Percentiles rank a stretch among this genome's conserved stretches.
Conservation (phyloP, 495 filamentous ascomycete species). For the Physcia stellaris region DNA sequence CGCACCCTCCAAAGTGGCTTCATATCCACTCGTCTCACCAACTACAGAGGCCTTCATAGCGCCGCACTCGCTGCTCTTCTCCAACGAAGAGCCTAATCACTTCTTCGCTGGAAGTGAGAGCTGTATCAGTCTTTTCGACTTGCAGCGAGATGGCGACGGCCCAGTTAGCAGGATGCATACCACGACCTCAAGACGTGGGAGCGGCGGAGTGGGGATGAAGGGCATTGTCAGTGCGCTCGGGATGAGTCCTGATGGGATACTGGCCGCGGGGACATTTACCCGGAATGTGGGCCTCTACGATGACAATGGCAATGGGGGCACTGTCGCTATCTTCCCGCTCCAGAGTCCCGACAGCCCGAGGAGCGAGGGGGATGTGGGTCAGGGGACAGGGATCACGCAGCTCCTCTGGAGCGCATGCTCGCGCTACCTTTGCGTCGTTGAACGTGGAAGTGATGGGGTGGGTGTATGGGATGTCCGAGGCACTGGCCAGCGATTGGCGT, state of each 20-base stretch:
- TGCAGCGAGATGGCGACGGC: slow-evolving; percentile 47
- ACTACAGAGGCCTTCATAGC: slow-evolving; percentile 70
- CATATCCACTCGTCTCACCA: slow-evolving; percentile 57
- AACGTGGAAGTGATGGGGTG: slow-evolving; percentile 61
- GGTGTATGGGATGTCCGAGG: slow-evolving; percentile 77
- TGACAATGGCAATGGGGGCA: slow-evolving; percentile 46
- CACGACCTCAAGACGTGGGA: slow-evolving; percentile 60
- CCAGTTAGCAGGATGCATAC: slow-evolving; percentile 54
- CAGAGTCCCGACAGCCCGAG: background rate
- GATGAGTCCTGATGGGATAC: slow-evolving; percentile 36
- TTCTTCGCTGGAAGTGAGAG: slow-evolving; percentile 63
- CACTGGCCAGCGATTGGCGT: slow-evolving; percentile 51
- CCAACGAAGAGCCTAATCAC: slow-evolving; percentile 34
- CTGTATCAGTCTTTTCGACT: slow-evolving; percentile 65
- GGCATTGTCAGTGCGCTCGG: slow-evolving; percentile 63
- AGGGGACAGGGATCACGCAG: slow-evolving; percentile 61
- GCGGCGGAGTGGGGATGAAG: slow-evolving; percentile 66
- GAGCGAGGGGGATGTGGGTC: slow-evolving; percentile 21
- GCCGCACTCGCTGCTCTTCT: slow-evolving; percentile 62
- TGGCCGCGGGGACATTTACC: slow-evolving; percentile 76
- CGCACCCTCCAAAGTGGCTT: slow-evolving; percentile 31
- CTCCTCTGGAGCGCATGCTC: slow-evolving; percentile 73
- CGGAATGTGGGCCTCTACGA: slow-evolving; percentile 68
- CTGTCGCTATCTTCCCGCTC: slow-evolving; percentile 51
- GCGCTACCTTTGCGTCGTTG: slow-evolving; percentile 76